Conservation (phyloP, 345 rosid species). For the Lagerstroemia speciosa region DNA sequence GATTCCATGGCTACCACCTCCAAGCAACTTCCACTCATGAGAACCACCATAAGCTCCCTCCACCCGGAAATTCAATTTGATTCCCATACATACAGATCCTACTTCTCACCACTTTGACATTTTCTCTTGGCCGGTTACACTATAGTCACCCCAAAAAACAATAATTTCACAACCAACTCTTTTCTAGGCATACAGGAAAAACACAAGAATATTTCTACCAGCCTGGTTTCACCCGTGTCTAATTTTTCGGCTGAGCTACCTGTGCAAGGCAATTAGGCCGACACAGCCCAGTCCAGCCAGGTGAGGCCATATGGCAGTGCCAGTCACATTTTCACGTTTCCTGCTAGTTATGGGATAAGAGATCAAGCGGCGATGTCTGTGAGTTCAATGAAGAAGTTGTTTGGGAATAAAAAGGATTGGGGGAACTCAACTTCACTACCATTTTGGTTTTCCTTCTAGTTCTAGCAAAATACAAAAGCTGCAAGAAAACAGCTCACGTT, state of each 20-base stretch:
- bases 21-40: no score
- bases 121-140: no score
- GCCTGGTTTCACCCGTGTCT: not conserved
- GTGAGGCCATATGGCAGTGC: not conserved
- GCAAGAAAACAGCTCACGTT: not conserved
- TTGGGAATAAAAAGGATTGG: not conserved
- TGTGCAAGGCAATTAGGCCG: not conserved
- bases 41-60: no score
- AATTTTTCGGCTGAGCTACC: not conserved
- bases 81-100: no score
- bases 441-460: not conserved
- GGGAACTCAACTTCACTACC: not conserved
- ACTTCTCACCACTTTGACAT: no score
- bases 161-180: no score
- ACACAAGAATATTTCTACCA: no score
- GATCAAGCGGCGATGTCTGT: not conserved
- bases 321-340: not conserved
- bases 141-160: no score
- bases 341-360: not conserved
- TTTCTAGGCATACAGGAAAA: no score
- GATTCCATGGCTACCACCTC: no score
- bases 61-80: no score
- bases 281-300: not conserved
- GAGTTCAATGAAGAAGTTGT: not conserved
- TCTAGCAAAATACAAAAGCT: not conserved